Evolutionary conservation across 2,329 filamentous ascomycete genomes (phyloP), one percentile per base, ranked within the genome.

Genomic region (Neopestalotiopsis rosae): DNA sequence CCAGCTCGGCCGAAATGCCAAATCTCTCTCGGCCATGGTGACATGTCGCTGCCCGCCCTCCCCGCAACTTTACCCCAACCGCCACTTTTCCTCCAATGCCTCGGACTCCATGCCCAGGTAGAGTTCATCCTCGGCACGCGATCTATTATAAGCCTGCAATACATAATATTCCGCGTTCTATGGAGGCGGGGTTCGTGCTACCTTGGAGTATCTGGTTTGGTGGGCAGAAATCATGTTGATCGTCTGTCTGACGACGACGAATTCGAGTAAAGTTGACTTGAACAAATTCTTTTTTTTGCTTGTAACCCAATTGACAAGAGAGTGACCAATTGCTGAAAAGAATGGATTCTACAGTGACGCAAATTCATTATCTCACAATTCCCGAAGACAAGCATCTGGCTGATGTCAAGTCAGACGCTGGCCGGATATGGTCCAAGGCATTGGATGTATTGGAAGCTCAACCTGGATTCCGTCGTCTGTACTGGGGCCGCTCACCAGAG

Each of bases 331-430:
- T 2, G 6, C 13, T 17, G 34, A 61, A 7, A 17, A 49, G 56
- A 9, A 68, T 65, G 61, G 49, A 9, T 2, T 20, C 52, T n/a
- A 9, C 59, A 24, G 66, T 69, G 38, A 74, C 72, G 10, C 72
- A 74, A 61, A 72, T 74, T 57, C 62, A 71, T 14, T 74, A 72
- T 62, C 28, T 74, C 28, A 65, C 61, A 12, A 71, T 72, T 28
- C 17, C 66, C 13, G 66, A 68, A 24, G 65, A 65, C 14, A 52
- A 52, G n/a, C 52, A 69, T n/a, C 28, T 72, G 12, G 61, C 58
- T 7, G 62, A 67, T 24, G 45, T 34, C 38, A 20, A 52, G 10
- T 65, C 69, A 0, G 67, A 61, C 20, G 67, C 65, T 5, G 69
- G 69, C 20, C 67, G 45, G 14, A 14, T 61, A 24, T 71, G 70